Evolutionary conservation across 495 filamentous ascomycete species (phyloP).

Genomic region (Sporormia fimetaria): DNA sequence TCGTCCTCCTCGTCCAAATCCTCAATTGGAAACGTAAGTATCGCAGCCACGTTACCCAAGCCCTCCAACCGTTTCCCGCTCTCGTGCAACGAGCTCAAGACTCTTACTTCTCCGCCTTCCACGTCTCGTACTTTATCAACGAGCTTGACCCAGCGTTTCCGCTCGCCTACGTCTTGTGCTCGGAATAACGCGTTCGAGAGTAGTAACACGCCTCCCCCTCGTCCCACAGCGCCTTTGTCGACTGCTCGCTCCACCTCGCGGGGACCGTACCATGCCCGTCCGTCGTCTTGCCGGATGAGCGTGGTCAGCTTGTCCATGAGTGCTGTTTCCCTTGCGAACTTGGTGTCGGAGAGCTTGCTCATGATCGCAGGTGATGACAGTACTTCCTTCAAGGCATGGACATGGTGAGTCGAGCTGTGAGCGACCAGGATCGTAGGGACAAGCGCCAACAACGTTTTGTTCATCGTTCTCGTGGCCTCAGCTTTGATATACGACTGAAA

Average conservation of each 20-base stretch:
- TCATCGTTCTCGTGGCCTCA: constrained; percentile 52
- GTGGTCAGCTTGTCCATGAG: constrained; percentile 81
- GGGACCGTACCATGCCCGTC: constrained; percentile 83
- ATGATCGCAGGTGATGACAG: constrained; percentile 67
- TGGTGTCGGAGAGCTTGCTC: constrained; percentile 65
- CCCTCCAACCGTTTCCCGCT: constrained; percentile 79
- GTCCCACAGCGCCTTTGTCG: constrained; percentile 76
- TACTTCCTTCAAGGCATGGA: constrained; percentile 77
- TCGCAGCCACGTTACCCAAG: constrained; percentile 77
- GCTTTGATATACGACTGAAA: constrained; percentile 73
- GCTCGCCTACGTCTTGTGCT: constrained; percentile 64
- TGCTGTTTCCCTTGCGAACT: constrained; percentile 71
- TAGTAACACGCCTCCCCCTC: constrained; percentile 71
- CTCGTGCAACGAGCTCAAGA: constrained; percentile 87
- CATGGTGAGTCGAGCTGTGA: constrained; percentile 72
- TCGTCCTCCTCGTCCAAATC: constrained; percentile 61
- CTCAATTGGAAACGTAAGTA: constrained; percentile 76
- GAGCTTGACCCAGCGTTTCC: constrained; percentile 71
- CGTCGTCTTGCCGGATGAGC: constrained; percentile 72
- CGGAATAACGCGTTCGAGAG: constrained; percentile 80
- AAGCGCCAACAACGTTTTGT: constrained; percentile 37
- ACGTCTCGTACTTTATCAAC: constrained; percentile 81
- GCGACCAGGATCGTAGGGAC: constrained; percentile 55
- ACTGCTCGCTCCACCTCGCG: constrained; percentile 78
- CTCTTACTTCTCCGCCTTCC: constrained; percentile 74